Evolutionary conservation across 2,329 filamentous ascomycete genomes (phyloP), one percentile per base, ranked within the genome.

Genomic region (Fusarium euwallaceae): DNA sequence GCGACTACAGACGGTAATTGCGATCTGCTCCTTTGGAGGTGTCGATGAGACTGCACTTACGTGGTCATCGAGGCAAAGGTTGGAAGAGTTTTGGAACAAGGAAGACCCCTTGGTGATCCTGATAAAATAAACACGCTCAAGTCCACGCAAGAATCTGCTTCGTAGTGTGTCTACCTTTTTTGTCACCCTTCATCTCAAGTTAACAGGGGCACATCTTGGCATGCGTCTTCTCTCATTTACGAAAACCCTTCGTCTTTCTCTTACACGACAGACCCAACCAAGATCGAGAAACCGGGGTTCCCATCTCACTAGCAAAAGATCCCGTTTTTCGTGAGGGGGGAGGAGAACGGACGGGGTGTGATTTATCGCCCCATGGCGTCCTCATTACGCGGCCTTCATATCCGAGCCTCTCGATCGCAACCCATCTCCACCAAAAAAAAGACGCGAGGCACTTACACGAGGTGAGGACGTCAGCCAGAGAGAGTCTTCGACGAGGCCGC

Each of bases 341-440:
- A 55, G 32, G 48, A 27, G 20, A 27, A 29, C 48, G 20, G 48
- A 29, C 48, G 24, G 48, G 24, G 48, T 53, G 27, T 55, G 48
- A 55, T 55, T 32, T 32, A 34, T 55, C 48, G 48, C 48, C 48
- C 27, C 48, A 55, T 55, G 27, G 48, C 48, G 27, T 32, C 14
- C 41, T 48, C 71, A 73, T 73, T 68, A 73, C 71, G 71, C 71
- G 71, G 71, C 71, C 71, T 61, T 48, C n/a, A 64, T 58, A 58
- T n/a, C 32, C 32, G 32, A 32, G 29, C 29, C 29, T 32, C 29
- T 32, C 29, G 29, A 32, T 32, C 29, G 29, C 29, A 32, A 32
- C 32, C 12, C 32, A 34, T 34, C 32, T 34, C 53, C 22, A 66
- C 61, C 43, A 45, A 48, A 48, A 43, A 45, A 48, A 48, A 17